phyloP scores from a whole-genome alignment of 2,329 filamentous ascomycete genomes.

The Lachnellula arida region DNA sequence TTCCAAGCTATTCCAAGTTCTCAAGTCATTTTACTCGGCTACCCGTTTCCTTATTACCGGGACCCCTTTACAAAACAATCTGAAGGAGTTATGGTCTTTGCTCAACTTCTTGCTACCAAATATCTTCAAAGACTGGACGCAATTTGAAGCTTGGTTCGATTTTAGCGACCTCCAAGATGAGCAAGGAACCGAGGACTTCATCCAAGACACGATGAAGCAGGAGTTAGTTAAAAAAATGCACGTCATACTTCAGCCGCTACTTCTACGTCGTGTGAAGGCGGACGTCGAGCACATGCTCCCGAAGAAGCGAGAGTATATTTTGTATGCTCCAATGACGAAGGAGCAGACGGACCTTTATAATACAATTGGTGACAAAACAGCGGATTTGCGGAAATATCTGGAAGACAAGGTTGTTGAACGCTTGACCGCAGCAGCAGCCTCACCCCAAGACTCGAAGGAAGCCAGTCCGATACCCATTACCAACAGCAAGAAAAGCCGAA shows the following conservation, averaged over 20 bases:
- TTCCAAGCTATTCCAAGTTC: constrained; percentile 81
- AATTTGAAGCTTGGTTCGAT: constrained; percentile 95
- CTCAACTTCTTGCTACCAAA: constrained; percentile 89
- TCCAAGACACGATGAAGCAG: constrained; percentile 72
- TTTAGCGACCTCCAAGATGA: constrained; percentile 90
- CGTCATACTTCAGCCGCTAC: constrained; percentile 83
- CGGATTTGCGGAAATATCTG: constrained; percentile 67
- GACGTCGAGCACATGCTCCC: constrained; percentile 91
- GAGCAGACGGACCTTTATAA: constrained; percentile 90
- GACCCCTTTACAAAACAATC: constrained; percentile 91
- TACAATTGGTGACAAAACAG: constrained; percentile 51
- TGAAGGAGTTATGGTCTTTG: constrained; percentile 91
- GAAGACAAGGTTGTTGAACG: constrained; percentile 72
- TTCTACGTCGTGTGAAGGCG: constrained; percentile 83
- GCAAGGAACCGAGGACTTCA: constrained; percentile 69
- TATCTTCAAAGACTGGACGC: constrained; percentile 89
- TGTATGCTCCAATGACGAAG: constrained; percentile 86
- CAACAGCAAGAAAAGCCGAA: not conserved
- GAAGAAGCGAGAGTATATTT: constrained; percentile 92
- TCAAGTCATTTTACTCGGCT: constrained; percentile 83
- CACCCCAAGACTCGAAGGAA: constrained; percentile 30
- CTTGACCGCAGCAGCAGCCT: constrained; percentile 49
- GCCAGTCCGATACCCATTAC: constrained; percentile 2
- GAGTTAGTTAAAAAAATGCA: constrained; percentile 85
- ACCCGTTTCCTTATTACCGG: constrained; percentile 91